Conservation (phyloP, 1,139 yeast species). For the Blastobotrys malaysiensis region DNA sequence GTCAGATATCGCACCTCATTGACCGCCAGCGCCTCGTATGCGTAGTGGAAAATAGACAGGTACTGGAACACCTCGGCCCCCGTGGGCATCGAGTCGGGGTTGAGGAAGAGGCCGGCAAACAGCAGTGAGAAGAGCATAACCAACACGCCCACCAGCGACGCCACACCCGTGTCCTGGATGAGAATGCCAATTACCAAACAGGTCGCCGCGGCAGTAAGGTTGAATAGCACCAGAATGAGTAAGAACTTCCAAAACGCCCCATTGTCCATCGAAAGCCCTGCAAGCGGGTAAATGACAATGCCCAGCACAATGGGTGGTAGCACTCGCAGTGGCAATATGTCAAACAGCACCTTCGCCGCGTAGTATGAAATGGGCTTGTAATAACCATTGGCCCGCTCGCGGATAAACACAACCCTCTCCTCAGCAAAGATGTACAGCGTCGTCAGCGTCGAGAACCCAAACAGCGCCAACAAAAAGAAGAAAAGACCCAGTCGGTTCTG, state of each 20-base stretch:
- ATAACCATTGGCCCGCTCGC: constrained; percentile 92
- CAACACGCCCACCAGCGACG: constrained; percentile 82
- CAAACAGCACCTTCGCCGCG: constrained; percentile 78
- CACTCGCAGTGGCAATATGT: constrained; percentile 80
- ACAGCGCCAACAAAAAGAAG: constrained; percentile 81
- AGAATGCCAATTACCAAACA: constrained; percentile 82
- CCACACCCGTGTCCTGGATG: constrained; percentile 86
- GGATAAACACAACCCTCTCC: constrained; percentile 80
- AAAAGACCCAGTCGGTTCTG: constrained; percentile 91
- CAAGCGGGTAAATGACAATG: constrained; percentile 86
- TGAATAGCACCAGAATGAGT: constrained; percentile 68
- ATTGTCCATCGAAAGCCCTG: constrained; percentile 76
- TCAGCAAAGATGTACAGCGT: constrained; percentile 83
- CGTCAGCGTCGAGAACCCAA: constrained; percentile 90
- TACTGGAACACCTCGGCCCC: constrained; percentile 77
- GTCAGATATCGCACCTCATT: constrained; percentile 90
- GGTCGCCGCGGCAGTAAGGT: constrained; percentile 78
- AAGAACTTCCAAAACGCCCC: constrained; percentile 72
- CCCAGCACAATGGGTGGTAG: constrained; percentile 82
- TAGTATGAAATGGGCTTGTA: constrained; percentile 84
- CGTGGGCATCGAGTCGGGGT: constrained; percentile 66
- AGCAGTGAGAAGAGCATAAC: constrained; percentile 75
- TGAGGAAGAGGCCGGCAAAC: constrained; percentile 90
- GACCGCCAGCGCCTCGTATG: constrained; percentile 85
- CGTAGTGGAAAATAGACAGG: constrained; percentile 88